phyloP scores from a whole-genome alignment of 2,329 filamentous ascomycete genomes.

The Neopestalotiopsis sp. region DNA sequence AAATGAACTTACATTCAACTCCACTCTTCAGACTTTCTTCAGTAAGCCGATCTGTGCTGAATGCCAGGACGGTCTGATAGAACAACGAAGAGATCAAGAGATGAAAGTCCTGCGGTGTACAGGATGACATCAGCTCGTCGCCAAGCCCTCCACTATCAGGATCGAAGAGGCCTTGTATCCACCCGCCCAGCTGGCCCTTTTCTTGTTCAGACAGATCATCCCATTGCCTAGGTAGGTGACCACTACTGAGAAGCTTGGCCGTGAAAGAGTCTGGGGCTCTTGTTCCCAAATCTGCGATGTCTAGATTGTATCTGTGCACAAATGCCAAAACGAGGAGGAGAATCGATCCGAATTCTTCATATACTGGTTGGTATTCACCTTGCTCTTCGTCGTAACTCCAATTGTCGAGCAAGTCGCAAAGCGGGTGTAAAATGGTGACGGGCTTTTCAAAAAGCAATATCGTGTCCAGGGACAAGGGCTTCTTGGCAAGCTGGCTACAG shows the following conservation, averaged over 20 bases:
- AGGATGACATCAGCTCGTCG: conserved; percentile 82
- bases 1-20: conserved; percentile 68
- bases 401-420: conserved; percentile 77
- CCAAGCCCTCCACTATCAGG: conserved; percentile 75
- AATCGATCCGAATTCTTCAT: conserved; percentile 84
- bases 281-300: conserved; percentile 67
- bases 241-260: conserved; percentile 66
- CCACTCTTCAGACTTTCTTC: conserved; percentile 77
- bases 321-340: conserved; percentile 76
- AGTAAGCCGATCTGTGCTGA: conserved; percentile 67
- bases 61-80: conserved; percentile 75
- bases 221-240: conserved; percentile 60
- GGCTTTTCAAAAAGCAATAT: conserved; percentile 78
- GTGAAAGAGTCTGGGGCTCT: conserved; percentile 69
- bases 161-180: conserved; percentile 80
- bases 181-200: conserved; percentile 70
- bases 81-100: conserved; percentile 78
- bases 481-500: conserved; percentile 75
- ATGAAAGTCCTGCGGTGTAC: conserved; percentile 83
- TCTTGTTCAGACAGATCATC: conserved; percentile 70
- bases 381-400: conserved; percentile 87
- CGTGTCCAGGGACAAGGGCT: conserved; percentile 74
- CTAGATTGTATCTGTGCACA: conserved; percentile 76
- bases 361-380: conserved; percentile 82
- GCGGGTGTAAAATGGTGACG: conserved; percentile 70